Percentiles rank a stretch among this genome's conserved stretches.
Evolutionary conservation across 2,329 filamentous ascomycete species (phyloP).

Genomic region (Helminthosporium solani): DNA sequence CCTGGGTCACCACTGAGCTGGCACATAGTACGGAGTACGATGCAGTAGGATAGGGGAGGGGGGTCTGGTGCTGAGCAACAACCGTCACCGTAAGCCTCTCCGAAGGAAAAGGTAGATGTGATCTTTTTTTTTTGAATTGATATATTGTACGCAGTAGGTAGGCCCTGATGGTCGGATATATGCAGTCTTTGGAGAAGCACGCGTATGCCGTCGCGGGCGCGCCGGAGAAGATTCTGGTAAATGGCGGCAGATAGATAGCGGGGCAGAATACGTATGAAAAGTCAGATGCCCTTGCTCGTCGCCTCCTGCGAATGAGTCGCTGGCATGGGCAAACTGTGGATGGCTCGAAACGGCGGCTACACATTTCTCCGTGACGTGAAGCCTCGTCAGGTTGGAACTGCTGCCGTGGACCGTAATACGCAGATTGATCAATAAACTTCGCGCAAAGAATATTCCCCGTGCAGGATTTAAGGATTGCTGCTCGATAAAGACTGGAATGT

Average conservation of each 20-base stretch:
- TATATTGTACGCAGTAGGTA: no score
- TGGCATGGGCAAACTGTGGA: no score
- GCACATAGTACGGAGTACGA: background rate
- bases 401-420: background rate
- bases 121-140: background rate
- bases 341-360: background rate
- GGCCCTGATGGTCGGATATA: background rate
- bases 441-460: no score
- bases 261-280: background rate
- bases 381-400: background rate
- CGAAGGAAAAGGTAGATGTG: background rate
- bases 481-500: background rate
- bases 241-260: background rate
- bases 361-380: background rate
- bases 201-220: background rate
- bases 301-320: no score
- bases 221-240: background rate
- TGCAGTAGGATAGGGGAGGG: background rate
- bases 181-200: no score
- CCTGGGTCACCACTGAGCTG: slow-evolving; percentile 1
- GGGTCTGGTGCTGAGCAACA: no score
- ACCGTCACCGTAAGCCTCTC: background rate
- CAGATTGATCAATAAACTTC: background rate
- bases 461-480: background rate
- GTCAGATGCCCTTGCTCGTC: background rate